Conservation (phyloP, 2,329 filamentous ascomycete genomes). For the Colletotrichum sp. region DNA sequence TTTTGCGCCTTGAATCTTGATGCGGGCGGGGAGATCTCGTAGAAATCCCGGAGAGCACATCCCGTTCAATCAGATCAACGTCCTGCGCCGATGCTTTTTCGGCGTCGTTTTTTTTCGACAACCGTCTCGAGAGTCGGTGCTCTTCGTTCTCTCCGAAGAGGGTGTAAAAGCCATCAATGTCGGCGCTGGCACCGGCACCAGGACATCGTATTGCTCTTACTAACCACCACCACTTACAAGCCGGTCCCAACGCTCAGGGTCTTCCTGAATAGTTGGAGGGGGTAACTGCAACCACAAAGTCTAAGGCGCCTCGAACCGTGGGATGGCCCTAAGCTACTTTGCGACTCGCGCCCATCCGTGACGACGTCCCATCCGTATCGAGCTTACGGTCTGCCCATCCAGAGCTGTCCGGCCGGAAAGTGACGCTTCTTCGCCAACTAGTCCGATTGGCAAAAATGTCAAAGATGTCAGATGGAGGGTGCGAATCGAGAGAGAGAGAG, state of each 20-base stretch:
- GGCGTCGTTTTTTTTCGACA: background rate
- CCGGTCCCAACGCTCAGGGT: background rate
- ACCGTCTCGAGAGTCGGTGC: background rate
- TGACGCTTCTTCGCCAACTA: background rate
- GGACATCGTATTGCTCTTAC: background rate
- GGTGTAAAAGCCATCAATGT: background rate
- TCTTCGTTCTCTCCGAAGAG: conserved; percentile 7
- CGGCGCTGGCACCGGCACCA: background rate
- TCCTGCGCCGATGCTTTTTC: background rate
- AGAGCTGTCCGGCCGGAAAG: background rate
- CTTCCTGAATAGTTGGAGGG: background rate
- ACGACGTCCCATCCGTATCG: background rate
- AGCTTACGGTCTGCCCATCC: background rate
- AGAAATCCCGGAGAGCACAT: background rate
- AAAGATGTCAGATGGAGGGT: background rate
- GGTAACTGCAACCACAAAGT: background rate
- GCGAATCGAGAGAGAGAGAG: background rate
- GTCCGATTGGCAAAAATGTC: background rate
- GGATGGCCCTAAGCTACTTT: background rate
- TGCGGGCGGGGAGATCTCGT: background rate
- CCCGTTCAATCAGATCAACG: background rate
- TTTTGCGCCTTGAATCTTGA: background rate
- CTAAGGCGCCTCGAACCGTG: background rate
- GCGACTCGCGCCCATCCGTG: background rate
- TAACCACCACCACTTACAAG: background rate